Evolutionary conservation across 192 early-diverging fungal genomes (phyloP).

Genomic region (Oehlia diaphana): DNA sequence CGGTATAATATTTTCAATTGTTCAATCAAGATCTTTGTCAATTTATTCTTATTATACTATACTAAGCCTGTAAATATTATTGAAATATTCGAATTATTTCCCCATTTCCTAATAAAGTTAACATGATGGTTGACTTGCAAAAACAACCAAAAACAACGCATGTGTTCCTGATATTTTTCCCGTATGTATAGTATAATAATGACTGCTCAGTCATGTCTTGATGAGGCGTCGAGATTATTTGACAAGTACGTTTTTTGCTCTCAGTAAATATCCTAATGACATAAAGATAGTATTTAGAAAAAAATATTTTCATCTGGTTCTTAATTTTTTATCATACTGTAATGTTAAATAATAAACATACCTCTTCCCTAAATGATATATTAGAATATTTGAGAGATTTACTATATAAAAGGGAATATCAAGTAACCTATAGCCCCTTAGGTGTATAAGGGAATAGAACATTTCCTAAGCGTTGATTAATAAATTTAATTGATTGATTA

Average conservation of each 20-base stretch:
- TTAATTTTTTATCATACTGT: too few species aligned
- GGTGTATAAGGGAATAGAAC: slow-evolving; percentile 64
- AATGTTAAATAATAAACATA: slow-evolving; percentile 31
- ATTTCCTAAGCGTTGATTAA: slow-evolving; percentile 48
- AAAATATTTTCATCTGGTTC: too few species aligned
- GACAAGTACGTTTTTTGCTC: slow-evolving; percentile 67
- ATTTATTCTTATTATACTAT: slow-evolving; percentile 19
- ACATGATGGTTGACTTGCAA: slow-evolving; percentile 52
- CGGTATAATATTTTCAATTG: too few species aligned
- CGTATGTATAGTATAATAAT: slow-evolving; percentile 34
- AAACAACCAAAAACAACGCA: slow-evolving; percentile 68
- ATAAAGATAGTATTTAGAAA: not conserved
- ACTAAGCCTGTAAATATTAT: slow-evolving; percentile 50
- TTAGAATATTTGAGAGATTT: slow-evolving; percentile 74
- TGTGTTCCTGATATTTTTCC: slow-evolving; percentile 45
- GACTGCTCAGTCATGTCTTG: slow-evolving; percentile 31
- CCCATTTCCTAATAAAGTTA: slow-evolving; percentile 50
- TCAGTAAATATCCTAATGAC: slow-evolving; percentile 56
- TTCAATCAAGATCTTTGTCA: too few species aligned
- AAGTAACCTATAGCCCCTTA: slow-evolving; percentile 57
- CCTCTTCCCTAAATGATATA: slow-evolving; percentile 81
- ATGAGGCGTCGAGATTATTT: slow-evolving; percentile 53
- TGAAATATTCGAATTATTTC: slow-evolving; percentile 41
- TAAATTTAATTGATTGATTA: not conserved
- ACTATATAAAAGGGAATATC: slow-evolving; percentile 66